A percentile compares a stretch with the other conserved stretches of the same genome.
Evolutionary conservation across 768 basidiomycete species (phyloP).

Genomic region (Boletus rubescentipes): DNA sequence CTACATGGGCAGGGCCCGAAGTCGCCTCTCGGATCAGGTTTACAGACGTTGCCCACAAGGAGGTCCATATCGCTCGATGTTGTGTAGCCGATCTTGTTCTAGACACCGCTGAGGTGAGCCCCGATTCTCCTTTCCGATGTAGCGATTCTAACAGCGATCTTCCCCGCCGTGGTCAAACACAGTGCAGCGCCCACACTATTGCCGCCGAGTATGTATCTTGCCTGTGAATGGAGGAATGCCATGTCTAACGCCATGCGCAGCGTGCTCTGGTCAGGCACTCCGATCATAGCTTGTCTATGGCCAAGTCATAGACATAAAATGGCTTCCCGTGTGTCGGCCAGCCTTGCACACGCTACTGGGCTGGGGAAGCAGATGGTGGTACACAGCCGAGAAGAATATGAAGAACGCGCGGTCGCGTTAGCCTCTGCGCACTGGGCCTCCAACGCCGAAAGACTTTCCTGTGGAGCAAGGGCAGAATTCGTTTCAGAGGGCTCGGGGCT

Average conservation of each 20-base stretch:
- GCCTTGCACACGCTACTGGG: slow-evolving; percentile 47
- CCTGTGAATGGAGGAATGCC: neutral
- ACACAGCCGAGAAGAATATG: slow-evolving; percentile 42
- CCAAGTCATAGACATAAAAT: slow-evolving; percentile 48
- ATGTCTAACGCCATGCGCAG: slow-evolving; percentile 25
- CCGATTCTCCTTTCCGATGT: neutral
- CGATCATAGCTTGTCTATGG: slow-evolving; percentile 45
- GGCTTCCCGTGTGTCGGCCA: slow-evolving; percentile 50
- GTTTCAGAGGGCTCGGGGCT: slow-evolving; percentile 33
- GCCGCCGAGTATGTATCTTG: slow-evolving; percentile 42
- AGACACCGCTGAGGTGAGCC: slow-evolving; percentile 49
- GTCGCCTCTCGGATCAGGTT: slow-evolving; percentile 46
- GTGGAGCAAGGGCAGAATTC: neutral
- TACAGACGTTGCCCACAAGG: slow-evolving; percentile 49
- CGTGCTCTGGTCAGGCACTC: slow-evolving; percentile 53
- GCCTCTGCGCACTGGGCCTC: slow-evolving; percentile 31
- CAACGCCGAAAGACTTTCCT: neutral
- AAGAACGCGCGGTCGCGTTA: slow-evolving; percentile 43
- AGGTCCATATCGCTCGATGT: slow-evolving; percentile 43
- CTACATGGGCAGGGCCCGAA: slow-evolving; percentile 45
- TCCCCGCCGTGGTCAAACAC: neutral
- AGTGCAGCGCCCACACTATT: slow-evolving; percentile 56
- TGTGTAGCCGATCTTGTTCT: slow-evolving; percentile 50
- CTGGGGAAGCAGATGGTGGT: slow-evolving; percentile 50
- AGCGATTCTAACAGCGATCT: neutral